Percentiles rank a stretch among this genome's conserved stretches.
Conservation (phyloP, 176 grass and related monocot genomes). For the Ensete ventricosum region DNA sequence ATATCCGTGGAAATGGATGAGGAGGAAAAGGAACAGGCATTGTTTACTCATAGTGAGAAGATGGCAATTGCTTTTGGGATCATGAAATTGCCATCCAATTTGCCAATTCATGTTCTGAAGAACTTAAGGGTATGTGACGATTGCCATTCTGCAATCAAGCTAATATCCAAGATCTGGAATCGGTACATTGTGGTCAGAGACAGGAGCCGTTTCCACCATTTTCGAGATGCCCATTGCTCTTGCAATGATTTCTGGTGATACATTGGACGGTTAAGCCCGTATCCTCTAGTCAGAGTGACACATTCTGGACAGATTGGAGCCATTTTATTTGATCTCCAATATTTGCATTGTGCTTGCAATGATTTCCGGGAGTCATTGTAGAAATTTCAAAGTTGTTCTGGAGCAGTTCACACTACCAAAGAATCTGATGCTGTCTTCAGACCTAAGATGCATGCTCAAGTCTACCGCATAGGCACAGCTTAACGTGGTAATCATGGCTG, state of each 20-base stretch:
- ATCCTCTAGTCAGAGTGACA: not conserved
- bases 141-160: slow-evolving; percentile 71
- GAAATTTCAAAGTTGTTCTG: too few species aligned
- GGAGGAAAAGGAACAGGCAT: slow-evolving; percentile 55
- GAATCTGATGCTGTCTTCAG: too few species aligned
- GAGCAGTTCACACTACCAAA: too few species aligned
- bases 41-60: slow-evolving; percentile 64
- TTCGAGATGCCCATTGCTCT: slow-evolving; percentile 47
- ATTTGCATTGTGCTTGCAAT: not conserved
- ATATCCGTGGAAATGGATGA: slow-evolving; percentile 51
- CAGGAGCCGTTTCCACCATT: slow-evolving; percentile 68
- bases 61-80: slow-evolving; percentile 65
- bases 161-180: slow-evolving; percentile 53
- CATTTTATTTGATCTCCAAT: not conserved
- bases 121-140: slow-evolving; percentile 68
- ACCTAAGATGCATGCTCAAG: too few species aligned
- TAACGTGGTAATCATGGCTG: too few species aligned
- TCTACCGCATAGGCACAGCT: too few species aligned
- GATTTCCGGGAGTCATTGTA: too few species aligned
- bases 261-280: not conserved
- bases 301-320: not conserved
- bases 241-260: slow-evolving; percentile 74
- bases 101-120: slow-evolving; percentile 57
- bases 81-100: slow-evolving; percentile 38
- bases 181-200: slow-evolving; percentile 68